Evolutionary conservation across 1,284 basidiomycete genomes (phyloP).

Genomic region (Heterobasidion occidentale): DNA sequence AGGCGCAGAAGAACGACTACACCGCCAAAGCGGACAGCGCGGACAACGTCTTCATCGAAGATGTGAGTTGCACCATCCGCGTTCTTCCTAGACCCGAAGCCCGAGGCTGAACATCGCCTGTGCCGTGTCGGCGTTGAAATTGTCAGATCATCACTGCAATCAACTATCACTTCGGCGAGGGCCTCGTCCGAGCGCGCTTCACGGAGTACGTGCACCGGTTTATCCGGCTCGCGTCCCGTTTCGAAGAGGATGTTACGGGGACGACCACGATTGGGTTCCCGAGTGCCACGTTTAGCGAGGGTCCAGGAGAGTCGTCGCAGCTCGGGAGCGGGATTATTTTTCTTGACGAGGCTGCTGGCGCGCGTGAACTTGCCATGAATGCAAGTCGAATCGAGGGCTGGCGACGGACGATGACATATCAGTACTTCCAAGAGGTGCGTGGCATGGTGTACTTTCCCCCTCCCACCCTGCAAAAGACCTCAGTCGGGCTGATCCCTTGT

Average conservation of each 20-base stretch:
- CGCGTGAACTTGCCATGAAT: slow-evolving; percentile 61
- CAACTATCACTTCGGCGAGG: slow-evolving; percentile 71
- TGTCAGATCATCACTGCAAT: slow-evolving; percentile 62
- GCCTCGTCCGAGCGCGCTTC: slow-evolving; percentile 70
- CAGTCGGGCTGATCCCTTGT: neutral
- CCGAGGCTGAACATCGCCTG: slow-evolving; percentile 16
- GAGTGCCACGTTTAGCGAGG: slow-evolving; percentile 34
- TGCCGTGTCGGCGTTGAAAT: neutral
- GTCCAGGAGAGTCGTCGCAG: slow-evolving; percentile 24
- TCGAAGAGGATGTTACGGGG: slow-evolving; percentile 69
- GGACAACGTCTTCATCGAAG: slow-evolving; percentile 88
- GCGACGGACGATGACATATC: slow-evolving; percentile 63
- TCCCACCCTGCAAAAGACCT: neutral
- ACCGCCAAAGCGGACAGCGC: slow-evolving; percentile 53
- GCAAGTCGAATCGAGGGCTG: slow-evolving; percentile 75
- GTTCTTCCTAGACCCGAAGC: neutral
- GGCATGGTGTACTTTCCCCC: neutral
- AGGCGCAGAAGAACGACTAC: slow-evolving; percentile 39
- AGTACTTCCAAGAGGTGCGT: slow-evolving; percentile 49
- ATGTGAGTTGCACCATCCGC: slow-evolving; percentile 45
- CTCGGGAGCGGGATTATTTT: slow-evolving; percentile 69
- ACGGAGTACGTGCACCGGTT: slow-evolving; percentile 74
- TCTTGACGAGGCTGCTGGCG: slow-evolving; percentile 49
- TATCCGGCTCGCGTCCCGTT: slow-evolving; percentile 66
- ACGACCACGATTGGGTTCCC: slow-evolving; percentile 61